Percentiles rank a stretch among this genome's conserved stretches.
Evolutionary conservation across 257 asterid genomes (phyloP).

Genomic region (Solanum etuberosum): DNA sequence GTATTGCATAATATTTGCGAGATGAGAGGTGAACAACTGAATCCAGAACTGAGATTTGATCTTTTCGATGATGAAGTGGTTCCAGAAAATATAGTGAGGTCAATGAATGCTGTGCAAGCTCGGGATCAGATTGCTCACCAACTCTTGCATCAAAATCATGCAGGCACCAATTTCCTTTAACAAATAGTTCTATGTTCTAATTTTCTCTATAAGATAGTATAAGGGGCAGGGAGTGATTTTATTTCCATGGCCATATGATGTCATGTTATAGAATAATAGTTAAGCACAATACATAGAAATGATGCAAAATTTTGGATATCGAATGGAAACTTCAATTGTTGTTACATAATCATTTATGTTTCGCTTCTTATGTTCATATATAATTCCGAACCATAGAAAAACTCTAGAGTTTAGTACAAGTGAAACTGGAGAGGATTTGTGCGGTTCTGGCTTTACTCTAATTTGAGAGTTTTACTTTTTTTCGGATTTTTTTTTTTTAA

Average conservation of each 20-base stretch:
- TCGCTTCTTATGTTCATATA: background rate
- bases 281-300: background rate
- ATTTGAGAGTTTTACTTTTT: background rate
- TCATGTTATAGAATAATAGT: constrained; percentile 13
- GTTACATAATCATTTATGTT: background rate
- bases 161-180: constrained; percentile 38
- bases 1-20: constrained; percentile 84
- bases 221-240: background rate
- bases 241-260: constrained; percentile 15
- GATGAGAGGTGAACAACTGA: constrained; percentile 43
- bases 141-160: constrained; percentile 55
- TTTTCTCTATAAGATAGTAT: background rate
- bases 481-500: too few relatives aligned
- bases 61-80: constrained; percentile 46
- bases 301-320: background rate
- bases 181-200: background rate
- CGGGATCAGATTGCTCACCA: constrained; percentile 73
- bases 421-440: background rate
- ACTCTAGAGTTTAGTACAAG: background rate
- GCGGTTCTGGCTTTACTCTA: background rate
- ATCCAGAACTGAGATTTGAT: constrained; percentile 43
- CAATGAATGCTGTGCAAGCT: constrained; percentile 28
- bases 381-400: background rate
- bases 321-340: background rate
- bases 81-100: constrained; percentile 36